A percentile compares a stretch with the other conserved stretches of the same genome.
These are phyloP conservation scores for Paspalum notatum DNA, from an alignment of 176 grass and related monocot genomes.

Conservation along the genomic window DNA sequence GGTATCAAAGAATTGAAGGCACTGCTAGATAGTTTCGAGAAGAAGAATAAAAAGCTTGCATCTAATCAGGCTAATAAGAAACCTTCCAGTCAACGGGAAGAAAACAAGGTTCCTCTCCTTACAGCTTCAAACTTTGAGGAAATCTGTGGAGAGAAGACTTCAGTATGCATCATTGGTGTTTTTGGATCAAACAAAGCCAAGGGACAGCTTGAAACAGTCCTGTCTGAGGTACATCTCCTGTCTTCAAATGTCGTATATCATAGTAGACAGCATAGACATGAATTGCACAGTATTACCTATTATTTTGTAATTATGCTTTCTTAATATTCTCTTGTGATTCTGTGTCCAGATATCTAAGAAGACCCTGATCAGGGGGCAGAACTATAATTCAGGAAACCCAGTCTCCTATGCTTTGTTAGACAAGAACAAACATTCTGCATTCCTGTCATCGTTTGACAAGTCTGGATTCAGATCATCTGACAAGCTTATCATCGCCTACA, in stretches of 20 bases:
- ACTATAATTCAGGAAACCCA: slow-evolving; percentile 44
- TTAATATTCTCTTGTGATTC: slow-evolving; percentile 24
- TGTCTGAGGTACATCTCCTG: slow-evolving; percentile 65
- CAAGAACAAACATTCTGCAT: slow-evolving; percentile 60
- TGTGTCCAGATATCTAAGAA: slow-evolving; percentile 81
- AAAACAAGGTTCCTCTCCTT: slow-evolving; percentile 62
- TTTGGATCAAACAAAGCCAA: slow-evolving; percentile 71
- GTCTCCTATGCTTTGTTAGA: slow-evolving; percentile 71
- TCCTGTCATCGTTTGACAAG: slow-evolving; percentile 71
- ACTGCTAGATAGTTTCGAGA: slow-evolving; percentile 78
- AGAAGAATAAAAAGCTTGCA: slow-evolving; percentile 70
- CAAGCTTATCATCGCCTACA: slow-evolving; percentile 78
- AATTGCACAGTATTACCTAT: background rate
- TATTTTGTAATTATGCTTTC: background rate
- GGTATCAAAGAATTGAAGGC: slow-evolving; percentile 71
- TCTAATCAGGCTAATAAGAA: slow-evolving; percentile 60
- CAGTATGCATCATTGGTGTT: slow-evolving; percentile 74
- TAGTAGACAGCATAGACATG: background rate
- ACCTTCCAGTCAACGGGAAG: slow-evolving; percentile 28
- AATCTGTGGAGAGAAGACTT: slow-evolving; percentile 66
- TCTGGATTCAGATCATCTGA: slow-evolving; percentile 57
- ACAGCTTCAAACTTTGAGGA: slow-evolving; percentile 61
- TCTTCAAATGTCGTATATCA: background rate
- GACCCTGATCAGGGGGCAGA: slow-evolving; percentile 69
- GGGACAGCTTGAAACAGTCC: slow-evolving; percentile 57